Conservation (phyloP, 805 yeast species). For the Ogataea pignaliae region DNA sequence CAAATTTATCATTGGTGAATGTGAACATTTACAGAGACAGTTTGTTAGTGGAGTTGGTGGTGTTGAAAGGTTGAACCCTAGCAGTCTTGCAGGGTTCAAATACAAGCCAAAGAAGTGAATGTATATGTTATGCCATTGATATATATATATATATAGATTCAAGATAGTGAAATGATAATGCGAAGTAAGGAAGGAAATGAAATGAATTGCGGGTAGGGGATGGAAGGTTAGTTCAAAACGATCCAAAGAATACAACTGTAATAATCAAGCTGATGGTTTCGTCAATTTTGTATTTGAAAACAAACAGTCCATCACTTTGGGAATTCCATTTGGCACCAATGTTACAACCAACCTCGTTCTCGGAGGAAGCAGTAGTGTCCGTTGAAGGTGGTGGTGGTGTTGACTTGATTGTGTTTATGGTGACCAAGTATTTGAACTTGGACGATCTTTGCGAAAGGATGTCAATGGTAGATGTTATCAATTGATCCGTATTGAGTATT, state of each 20-base stretch:
- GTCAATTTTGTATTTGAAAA: constrained; percentile 28
- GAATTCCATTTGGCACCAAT: constrained; percentile 57
- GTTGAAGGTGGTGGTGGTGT: constrained; percentile 3
- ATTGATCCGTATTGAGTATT: constrained; percentile 10
- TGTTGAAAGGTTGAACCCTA: no score
- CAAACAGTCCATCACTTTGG: constrained; percentile 49
- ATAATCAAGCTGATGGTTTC: not conserved
- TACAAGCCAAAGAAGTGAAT: constrained; percentile 6
- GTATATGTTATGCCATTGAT: not conserved
- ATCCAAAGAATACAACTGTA: constrained; percentile 7
- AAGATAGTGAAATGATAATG: no score
- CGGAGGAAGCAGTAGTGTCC: constrained; percentile 16
- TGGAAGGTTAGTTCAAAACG: constrained; percentile 31
- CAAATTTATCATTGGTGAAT: constrained; percentile 24
- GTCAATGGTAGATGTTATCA: constrained; percentile 31
- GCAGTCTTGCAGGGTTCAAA: constrained; percentile 7
- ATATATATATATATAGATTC: constrained; percentile 1
- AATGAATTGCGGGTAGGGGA: constrained; percentile 5
- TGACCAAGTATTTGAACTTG: constrained; percentile 52
- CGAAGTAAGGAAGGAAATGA: no score
- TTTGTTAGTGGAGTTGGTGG: no score
- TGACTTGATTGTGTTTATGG: constrained; percentile 32
- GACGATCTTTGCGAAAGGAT: constrained; percentile 42
- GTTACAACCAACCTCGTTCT: constrained; percentile 29
- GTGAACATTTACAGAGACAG: constrained; percentile 6